These are phyloP conservation scores for Piper betle DNA, from an alignment of 164 flowering plant genomes.

Conservation along the genomic window DNA sequence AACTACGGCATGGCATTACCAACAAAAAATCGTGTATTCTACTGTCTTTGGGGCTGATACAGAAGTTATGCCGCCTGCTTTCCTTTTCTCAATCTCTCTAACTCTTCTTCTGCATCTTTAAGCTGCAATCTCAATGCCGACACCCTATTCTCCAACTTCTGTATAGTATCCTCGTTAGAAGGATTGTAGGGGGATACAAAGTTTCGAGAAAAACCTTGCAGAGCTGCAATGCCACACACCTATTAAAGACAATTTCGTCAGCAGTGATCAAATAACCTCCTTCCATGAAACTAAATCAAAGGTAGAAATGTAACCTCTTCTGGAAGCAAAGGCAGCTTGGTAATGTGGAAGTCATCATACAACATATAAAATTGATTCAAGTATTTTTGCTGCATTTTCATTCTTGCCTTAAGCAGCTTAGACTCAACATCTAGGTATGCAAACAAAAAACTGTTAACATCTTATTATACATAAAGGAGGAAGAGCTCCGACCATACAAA, in stretches of 20 bases:
- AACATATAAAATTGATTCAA: conserved; percentile 90
- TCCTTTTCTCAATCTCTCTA: conserved; percentile 64
- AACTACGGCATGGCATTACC: too few species aligned
- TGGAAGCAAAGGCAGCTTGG: conserved; percentile 82
- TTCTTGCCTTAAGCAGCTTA: conserved; percentile 83
- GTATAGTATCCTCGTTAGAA: conserved; percentile 28
- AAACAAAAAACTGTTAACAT: neutral
- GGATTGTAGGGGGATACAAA: conserved; percentile 57
- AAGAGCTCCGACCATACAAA: neutral
- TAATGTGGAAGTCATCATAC: conserved; percentile 86
- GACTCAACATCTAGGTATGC: conserved; percentile 49
- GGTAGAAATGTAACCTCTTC: conserved; percentile 49
- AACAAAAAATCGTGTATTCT: too few species aligned
- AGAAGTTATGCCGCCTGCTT: conserved; percentile 33
- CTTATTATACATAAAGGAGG: neutral
- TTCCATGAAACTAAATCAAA: neutral
- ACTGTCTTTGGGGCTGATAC: too few species aligned
- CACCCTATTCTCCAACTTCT: conserved; percentile 55
- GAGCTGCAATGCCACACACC: conserved; percentile 87
- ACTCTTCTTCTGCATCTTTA: conserved; percentile 59
- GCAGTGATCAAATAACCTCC: neutral
- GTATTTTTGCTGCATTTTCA: conserved; percentile 93
- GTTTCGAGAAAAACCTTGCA: conserved; percentile 47
- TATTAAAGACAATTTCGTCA: conserved; percentile 9
- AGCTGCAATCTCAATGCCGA: conserved; percentile 36